Conservation (phyloP, 1,139 yeast species). For the Sugiyamaella xylanicola region DNA sequence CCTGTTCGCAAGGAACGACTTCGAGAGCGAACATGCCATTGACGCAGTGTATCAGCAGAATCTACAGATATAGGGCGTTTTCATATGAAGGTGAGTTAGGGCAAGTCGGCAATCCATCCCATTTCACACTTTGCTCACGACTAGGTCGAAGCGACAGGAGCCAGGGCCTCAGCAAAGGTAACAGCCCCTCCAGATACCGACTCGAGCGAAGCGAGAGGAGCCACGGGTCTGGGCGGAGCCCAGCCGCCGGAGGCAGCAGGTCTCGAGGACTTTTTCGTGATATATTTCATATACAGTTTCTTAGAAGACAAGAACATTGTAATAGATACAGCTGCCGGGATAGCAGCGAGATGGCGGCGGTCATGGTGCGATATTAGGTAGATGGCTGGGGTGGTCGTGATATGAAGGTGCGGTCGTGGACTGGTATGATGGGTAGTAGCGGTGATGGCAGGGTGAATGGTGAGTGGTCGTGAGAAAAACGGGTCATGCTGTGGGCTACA, state of each 20-base stretch:
- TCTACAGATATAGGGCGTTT: too few species aligned
- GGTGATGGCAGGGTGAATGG: not conserved
- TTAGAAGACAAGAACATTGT: constrained; percentile 12
- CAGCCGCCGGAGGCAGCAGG: constrained; percentile 11
- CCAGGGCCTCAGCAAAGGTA: not conserved
- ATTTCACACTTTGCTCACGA: too few species aligned
- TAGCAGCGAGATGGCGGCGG: not conserved
- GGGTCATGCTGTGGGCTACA: constrained; percentile 27
- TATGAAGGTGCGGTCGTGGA: not conserved
- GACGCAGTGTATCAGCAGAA: not conserved
- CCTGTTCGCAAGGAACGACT: too few species aligned
- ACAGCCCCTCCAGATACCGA: not conserved
- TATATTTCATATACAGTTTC: constrained; percentile 19
- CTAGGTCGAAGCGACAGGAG: not conserved
- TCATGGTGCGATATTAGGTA: not conserved
- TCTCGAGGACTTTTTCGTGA: not conserved
- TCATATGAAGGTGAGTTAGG: too few species aligned
- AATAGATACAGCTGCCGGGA: constrained; percentile 13
- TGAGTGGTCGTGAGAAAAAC: not conserved
- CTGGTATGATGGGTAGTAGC: not conserved
- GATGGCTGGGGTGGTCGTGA: not conserved
- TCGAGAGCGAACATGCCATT: not conserved
- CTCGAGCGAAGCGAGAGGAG: constrained; percentile 4
- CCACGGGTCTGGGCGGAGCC: not conserved
- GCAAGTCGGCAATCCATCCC: too few species aligned